Conservation (phyloP, 495 filamentous ascomycete genomes). For the Rusavskia elegans region DNA sequence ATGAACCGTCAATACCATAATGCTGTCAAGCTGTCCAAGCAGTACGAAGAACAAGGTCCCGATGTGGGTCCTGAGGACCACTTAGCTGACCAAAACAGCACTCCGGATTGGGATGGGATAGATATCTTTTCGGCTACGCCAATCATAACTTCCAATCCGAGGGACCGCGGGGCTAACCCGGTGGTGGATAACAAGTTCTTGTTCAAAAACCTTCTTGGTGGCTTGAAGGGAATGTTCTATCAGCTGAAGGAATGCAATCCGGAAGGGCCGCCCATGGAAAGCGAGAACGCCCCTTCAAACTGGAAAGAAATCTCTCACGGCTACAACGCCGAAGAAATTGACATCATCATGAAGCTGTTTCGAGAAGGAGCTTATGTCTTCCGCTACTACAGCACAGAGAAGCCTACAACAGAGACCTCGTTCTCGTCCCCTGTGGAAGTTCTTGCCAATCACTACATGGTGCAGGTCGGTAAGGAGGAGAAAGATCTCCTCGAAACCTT, state of each 20-base stretch:
- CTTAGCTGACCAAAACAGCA: conserved; percentile 60
- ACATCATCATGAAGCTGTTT: conserved; percentile 93
- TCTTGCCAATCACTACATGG: conserved; percentile 82
- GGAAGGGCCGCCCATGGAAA: conserved; percentile 45
- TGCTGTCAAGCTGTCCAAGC: conserved; percentile 75
- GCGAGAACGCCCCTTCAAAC: conserved; percentile 62
- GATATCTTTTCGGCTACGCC: conserved; percentile 95
- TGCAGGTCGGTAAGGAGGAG: conserved; percentile 84
- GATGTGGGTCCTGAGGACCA: conserved; percentile 64
- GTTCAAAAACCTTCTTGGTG: conserved; percentile 96
- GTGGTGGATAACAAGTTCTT: conserved; percentile 97
- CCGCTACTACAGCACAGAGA: conserved; percentile 84
- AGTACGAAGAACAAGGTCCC: conserved; percentile 43
- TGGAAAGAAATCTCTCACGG: conserved; percentile 95
- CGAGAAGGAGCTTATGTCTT: conserved; percentile 92
- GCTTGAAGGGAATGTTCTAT: conserved; percentile 92
- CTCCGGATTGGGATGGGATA: conserved; percentile 91
- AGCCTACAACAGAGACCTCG: conserved; percentile 55
- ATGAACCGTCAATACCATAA: conserved; percentile 96
- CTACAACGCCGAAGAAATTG: conserved; percentile 93
- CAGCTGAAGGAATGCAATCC: conserved; percentile 86
- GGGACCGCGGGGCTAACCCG: conserved; percentile 79
- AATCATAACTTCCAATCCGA: conserved; percentile 86
- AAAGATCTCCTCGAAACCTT: conserved; percentile 97
- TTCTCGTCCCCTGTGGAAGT: conserved; percentile 72